Conservation (phyloP, 169 alveolate genomes). For the Theileria equi region DNA sequence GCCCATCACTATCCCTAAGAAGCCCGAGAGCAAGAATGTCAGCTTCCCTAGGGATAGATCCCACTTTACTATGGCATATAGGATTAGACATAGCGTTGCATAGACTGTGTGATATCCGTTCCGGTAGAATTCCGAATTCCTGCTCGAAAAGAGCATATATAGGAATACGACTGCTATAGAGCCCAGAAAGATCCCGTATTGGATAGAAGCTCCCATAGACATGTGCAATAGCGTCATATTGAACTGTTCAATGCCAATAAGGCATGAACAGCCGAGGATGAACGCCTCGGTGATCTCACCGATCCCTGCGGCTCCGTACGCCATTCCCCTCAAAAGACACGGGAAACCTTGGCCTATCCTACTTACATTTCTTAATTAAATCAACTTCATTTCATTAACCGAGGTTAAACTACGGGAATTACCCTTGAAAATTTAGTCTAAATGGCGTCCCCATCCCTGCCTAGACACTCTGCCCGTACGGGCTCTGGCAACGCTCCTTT, state of each 20-base stretch:
- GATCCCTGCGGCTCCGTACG: not conserved
- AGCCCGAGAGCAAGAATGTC: not conserved
- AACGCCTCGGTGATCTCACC: conserved; percentile 8
- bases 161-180: not conserved
- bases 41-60: not conserved
- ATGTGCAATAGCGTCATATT: conserved; percentile 2
- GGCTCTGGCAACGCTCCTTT: too few species aligned
- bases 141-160: not conserved
- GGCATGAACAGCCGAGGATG: conserved; percentile 10
- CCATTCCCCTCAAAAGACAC: not conserved
- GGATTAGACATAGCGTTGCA: not conserved
- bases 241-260: conserved; percentile 26
- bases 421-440: too few species aligned
- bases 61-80: not conserved
- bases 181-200: not conserved
- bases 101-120: not conserved
- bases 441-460: too few species aligned
- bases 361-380: too few species aligned
- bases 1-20: not conserved
- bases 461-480: too few species aligned
- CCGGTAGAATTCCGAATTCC: not conserved
- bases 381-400: too few species aligned
- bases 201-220: not conserved
- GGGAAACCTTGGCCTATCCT: too few species aligned
- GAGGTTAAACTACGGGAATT: too few species aligned